phyloP scores from a whole-genome alignment of 2,329 filamentous ascomycete species.

The Trichophyton rubrum region DNA sequence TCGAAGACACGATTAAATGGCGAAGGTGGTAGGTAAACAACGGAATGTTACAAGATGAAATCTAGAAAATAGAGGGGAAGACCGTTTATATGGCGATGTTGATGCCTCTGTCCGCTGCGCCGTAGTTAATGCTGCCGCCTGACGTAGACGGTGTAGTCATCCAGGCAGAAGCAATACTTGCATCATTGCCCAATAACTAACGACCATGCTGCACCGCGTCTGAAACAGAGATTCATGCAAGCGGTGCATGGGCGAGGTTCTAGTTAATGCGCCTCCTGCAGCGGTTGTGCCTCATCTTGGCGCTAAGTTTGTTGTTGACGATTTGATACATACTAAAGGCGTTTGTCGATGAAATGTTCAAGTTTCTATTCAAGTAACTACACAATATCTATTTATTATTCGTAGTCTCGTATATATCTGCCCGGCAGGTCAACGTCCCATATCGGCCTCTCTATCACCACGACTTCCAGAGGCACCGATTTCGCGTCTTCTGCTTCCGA shows the following conservation, averaged over 20 bases:
- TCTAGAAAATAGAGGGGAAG: not conserved
- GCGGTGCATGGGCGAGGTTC: not conserved
- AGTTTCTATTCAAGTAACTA: not conserved
- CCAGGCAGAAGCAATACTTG: slow-evolving; percentile 1
- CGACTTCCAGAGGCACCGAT: slow-evolving; percentile 51
- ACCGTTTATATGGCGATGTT: not conserved
- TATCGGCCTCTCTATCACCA: slow-evolving; percentile 71
- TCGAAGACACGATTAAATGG: too few species aligned
- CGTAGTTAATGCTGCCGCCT: not conserved
- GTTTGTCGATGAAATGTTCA: not conserved
- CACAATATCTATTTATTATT: slow-evolving; percentile 19
- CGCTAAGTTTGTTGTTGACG: not conserved
- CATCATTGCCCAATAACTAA: not conserved
- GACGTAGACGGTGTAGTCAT: not conserved
- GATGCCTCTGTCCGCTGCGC: not conserved
- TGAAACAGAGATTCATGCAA: not conserved
- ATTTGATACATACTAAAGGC: too few species aligned
- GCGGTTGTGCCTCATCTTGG: not conserved
- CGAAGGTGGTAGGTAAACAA: not conserved
- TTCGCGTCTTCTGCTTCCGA: slow-evolving; percentile 20
- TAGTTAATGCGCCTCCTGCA: not conserved
- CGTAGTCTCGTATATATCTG: slow-evolving; percentile 50
- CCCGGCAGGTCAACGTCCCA: slow-evolving; percentile 71
- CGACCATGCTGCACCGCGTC: not conserved
- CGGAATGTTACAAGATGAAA: not conserved